Evolutionary conservation across 306 rosid genomes (phyloP).

Genomic region (Ormosia semicastrata): DNA sequence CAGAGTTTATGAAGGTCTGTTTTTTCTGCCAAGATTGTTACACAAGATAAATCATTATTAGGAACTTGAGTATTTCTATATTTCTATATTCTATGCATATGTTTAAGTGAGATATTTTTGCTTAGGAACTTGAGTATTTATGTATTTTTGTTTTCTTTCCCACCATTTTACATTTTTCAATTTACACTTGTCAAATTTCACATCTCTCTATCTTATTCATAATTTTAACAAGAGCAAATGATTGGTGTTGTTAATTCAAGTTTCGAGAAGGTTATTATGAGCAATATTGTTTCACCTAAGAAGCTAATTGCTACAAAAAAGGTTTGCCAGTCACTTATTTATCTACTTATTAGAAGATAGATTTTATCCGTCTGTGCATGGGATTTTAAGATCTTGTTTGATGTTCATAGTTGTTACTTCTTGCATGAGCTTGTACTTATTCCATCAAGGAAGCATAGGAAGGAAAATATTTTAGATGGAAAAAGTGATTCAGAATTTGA

Average conservation of each 20-base stretch:
- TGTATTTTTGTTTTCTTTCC: too few relatives aligned
- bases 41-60: too few relatives aligned
- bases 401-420: neutral
- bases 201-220: too few relatives aligned
- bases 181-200: too few relatives aligned
- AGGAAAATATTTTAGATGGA: conserved; percentile 49
- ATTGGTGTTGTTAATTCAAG: conserved; percentile 15
- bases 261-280: neutral
- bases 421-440: conserved; percentile 12
- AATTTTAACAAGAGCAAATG: conserved; percentile 28
- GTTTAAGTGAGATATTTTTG: too few relatives aligned
- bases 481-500: conserved; percentile 11
- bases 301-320: neutral
- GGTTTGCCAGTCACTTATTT: conserved; percentile 35
- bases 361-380: neutral
- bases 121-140: too few relatives aligned
- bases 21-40: too few relatives aligned
- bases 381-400: neutral
- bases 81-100: too few relatives aligned
- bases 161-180: too few relatives aligned
- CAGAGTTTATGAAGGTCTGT: too few relatives aligned
- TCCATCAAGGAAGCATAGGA: neutral
- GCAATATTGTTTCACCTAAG: conserved; percentile 1
- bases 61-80: too few relatives aligned
- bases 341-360: neutral